Evolutionary conservation across 73 alveolate genomes (phyloP).

Genomic region (Tetrahymena malaccensis): DNA sequence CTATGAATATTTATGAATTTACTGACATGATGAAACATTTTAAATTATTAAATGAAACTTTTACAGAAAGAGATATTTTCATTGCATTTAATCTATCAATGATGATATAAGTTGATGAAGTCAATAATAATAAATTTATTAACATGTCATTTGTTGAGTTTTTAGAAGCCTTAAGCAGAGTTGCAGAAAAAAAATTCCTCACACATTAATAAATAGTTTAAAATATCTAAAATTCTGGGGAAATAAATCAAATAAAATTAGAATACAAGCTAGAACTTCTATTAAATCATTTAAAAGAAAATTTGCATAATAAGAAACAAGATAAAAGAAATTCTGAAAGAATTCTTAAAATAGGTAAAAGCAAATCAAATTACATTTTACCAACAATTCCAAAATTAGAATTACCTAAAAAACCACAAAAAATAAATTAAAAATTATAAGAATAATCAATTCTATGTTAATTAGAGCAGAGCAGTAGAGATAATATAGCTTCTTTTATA

Average conservation of each 20-base stretch:
- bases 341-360: not conserved
- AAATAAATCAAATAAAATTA: not conserved
- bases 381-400: not conserved
- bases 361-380: not conserved
- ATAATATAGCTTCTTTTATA: not conserved
- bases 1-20: conserved; percentile 62
- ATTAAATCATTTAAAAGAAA: not conserved
- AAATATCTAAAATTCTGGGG: not conserved
- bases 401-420: not conserved
- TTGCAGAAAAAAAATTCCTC: conserved; percentile 37
- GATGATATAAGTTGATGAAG: conserved; percentile 65
- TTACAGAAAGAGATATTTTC: conserved; percentile 56
- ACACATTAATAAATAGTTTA: not conserved
- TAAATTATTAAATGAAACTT: conserved; percentile 46
- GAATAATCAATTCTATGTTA: not conserved
- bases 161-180: conserved; percentile 63
- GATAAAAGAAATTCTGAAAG: not conserved
- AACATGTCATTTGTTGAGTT: conserved; percentile 52
- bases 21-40: conserved; percentile 31
- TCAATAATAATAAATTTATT: conserved; percentile 46
- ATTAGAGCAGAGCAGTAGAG: not conserved
- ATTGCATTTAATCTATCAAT: conserved; percentile 50
- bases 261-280: not conserved
- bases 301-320: no score
- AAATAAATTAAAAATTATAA: no score